phyloP scores from a whole-genome alignment of 2,329 filamentous ascomycete species.

The Pseudocercospora fuligena region DNA sequence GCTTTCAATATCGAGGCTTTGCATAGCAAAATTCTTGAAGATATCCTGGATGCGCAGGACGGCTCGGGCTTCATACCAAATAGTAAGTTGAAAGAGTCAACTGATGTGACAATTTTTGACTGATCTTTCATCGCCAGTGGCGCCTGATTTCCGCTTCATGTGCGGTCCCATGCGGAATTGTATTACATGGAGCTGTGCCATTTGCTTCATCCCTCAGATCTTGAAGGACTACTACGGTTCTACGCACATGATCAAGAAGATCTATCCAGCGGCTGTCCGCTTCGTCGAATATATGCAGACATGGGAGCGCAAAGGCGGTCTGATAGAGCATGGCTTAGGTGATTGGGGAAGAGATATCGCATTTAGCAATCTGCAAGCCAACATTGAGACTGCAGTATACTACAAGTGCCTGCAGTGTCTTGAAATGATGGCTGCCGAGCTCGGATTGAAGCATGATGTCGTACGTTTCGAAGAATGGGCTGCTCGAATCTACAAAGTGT shows the following conservation, averaged over 20 bases:
- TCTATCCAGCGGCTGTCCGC: slow-evolving; percentile 45
- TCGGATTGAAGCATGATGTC: slow-evolving; percentile 35
- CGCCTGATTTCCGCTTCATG: slow-evolving; percentile 55
- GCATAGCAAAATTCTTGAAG: slow-evolving; percentile 54
- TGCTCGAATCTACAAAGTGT: slow-evolving; percentile 40
- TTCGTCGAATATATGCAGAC: slow-evolving; percentile 51
- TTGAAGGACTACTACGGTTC: slow-evolving; percentile 49
- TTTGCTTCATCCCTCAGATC: slow-evolving; percentile 46
- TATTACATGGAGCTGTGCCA: slow-evolving; percentile 51
- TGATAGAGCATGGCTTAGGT: slow-evolving; percentile 51
- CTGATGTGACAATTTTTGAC: not conserved
- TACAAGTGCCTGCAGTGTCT: slow-evolving; percentile 48
- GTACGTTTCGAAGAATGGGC: slow-evolving; percentile 37
- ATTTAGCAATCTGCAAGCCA: slow-evolving; percentile 51
- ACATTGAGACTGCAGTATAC: slow-evolving; percentile 53
- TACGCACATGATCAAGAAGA: slow-evolving; percentile 44
- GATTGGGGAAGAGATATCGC: slow-evolving; percentile 53
- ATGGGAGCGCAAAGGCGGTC: slow-evolving; percentile 47
- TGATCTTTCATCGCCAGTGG: slow-evolving; percentile 41
- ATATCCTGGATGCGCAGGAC: slow-evolving; percentile 54
- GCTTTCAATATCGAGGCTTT: slow-evolving; percentile 54
- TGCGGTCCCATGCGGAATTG: slow-evolving; percentile 56
- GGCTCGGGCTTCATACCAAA: slow-evolving; percentile 52
- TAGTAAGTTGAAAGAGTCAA: not conserved
- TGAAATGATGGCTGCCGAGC: slow-evolving; percentile 44